A percentile compares a stretch with the other conserved stretches of the same genome.
Conservation (phyloP, 2,329 filamentous ascomycete species). For the Colletotrichum incanum region DNA sequence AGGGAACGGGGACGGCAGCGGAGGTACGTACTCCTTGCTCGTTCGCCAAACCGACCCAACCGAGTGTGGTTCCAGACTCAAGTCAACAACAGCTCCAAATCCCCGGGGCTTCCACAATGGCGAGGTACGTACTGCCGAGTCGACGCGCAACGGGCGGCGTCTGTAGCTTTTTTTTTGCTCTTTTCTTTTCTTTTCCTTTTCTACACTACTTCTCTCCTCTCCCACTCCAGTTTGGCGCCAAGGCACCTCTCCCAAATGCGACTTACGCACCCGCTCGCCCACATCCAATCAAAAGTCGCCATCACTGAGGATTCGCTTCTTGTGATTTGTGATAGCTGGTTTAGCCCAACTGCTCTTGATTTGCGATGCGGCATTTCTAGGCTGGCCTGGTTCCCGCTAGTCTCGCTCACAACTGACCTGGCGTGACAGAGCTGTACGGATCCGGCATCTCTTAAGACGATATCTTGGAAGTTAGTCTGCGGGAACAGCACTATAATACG, state of each 20-base stretch:
- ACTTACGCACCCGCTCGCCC: background rate
- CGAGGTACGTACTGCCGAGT: background rate
- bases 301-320: background rate
- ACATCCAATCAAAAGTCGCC: background rate
- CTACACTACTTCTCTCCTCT: background rate
- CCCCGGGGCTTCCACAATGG: background rate
- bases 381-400: background rate
- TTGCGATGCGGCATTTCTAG: constrained; percentile 16
- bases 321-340: constrained; percentile 11
- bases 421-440: background rate
- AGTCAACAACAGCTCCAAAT: background rate
- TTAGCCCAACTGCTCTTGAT: background rate
- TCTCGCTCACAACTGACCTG: background rate
- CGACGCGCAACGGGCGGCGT: constrained; percentile 13
- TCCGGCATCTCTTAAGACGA: background rate
- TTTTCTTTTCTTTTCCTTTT: background rate
- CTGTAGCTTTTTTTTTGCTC: background rate
- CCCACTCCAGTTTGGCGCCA: background rate
- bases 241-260: background rate
- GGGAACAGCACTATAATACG: background rate
- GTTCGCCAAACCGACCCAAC: background rate
- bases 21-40: background rate
- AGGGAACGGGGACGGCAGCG: background rate
- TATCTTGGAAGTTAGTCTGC: background rate
- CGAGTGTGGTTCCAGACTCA: background rate